phyloP scores from a whole-genome alignment of 306 rosid genomes.

The Nissolia schottii region DNA sequence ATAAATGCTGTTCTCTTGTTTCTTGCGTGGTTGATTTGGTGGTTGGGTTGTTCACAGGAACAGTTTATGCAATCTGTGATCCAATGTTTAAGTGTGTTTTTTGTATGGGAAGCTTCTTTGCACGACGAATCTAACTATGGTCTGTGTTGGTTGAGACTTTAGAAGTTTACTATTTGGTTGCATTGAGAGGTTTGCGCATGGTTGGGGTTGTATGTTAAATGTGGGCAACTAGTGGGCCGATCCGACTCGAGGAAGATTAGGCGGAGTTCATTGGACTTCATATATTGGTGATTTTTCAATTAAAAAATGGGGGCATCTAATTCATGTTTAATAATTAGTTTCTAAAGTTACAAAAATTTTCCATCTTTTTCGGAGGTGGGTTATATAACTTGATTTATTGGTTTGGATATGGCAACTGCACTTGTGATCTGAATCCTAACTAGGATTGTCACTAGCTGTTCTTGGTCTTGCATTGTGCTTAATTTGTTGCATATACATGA shows the following conservation, averaged over 20 bases:
- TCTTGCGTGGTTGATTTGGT: slow-evolving; percentile 7
- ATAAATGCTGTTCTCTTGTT: neutral
- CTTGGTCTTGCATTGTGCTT: neutral
- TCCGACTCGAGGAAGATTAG: no score
- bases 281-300: no score
- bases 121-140: neutral
- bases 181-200: neutral
- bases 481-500: neutral
- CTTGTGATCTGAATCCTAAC: neutral
- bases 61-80: neutral
- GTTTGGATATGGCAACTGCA: neutral
- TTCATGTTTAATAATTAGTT: neutral
- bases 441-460: neutral
- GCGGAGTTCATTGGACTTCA: no score
- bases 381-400: neutral
- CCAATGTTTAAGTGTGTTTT: neutral
- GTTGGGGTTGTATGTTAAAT: neutral
- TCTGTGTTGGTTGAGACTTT: neutral
- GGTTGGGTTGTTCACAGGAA: neutral
- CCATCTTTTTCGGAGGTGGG: neutral
- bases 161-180: neutral
- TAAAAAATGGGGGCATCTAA: neutral
- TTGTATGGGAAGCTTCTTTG: neutral
- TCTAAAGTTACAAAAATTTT: neutral
- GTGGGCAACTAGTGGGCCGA: no score